Percentiles rank a stretch among this genome's conserved stretches.
These are phyloP conservation scores for Talaromyces sp. DNA, from an alignment of 2,329 filamentous ascomycete species.

Conservation along the genomic window DNA sequence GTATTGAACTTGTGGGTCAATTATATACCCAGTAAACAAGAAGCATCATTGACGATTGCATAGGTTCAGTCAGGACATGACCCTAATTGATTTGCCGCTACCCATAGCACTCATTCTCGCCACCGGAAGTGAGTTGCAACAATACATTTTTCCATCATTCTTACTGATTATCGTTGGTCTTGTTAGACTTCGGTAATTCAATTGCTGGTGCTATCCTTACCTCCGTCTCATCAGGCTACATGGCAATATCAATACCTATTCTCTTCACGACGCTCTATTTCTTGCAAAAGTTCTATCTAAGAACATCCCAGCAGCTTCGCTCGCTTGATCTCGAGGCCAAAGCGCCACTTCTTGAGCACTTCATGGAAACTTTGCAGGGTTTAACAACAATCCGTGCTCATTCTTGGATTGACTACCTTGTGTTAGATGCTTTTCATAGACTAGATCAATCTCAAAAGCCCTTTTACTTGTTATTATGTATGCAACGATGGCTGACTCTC, in stretches of 20 bases:
- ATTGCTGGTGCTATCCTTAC: conserved; percentile 4
- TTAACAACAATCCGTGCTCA: conserved; percentile 56
- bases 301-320: conserved; percentile 59
- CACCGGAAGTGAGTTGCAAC: conserved; percentile 28
- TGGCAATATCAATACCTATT: conserved; percentile 51
- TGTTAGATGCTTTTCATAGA: conserved; percentile 44
- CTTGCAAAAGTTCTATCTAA: conserved; percentile 57
- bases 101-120: conserved; percentile 40
- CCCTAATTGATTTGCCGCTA: conserved; percentile 43
- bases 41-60: background rate
- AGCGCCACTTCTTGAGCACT: conserved; percentile 56
- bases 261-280: conserved; percentile 46
- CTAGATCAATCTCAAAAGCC: conserved; percentile 56
- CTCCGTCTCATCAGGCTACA: conserved; percentile 42
- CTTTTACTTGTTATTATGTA: conserved; percentile 54
- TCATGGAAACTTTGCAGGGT: conserved; percentile 55
- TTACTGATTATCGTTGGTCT: background rate
- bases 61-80: conserved; percentile 39
- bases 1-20: conserved; percentile 6
- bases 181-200: conserved; percentile 11
- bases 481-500: conserved; percentile 57
- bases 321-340: conserved; percentile 61
- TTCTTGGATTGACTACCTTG: conserved; percentile 47
- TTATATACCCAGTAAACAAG: background rate
- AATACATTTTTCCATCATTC: background rate